Evolutionary conservation across 371 early-diverging fungal species (phyloP), one percentile per base, ranked within the genome.

Genomic region (Sanchytrium tribonematis): DNA sequence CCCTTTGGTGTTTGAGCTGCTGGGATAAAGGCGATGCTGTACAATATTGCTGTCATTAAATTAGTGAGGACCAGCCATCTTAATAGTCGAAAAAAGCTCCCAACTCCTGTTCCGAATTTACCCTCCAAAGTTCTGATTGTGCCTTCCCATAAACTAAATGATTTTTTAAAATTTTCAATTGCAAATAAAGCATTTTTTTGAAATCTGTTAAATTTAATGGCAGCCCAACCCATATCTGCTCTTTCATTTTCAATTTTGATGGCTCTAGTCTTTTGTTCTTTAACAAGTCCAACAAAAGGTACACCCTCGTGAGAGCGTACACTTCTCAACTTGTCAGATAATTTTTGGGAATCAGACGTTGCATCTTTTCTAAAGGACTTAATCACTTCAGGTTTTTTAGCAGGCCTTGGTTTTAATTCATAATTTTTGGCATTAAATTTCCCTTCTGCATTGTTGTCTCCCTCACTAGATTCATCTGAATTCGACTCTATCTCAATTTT

Each of bases 61-160:
- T 72, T 68, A 17, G 68, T 17, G 5, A 69, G 29, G 28, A 66
- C 66, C 22, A 72, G 29, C 68, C 68, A 68, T 29, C 68, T 1
- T 29, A 28, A n/a, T 22, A 72, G 71, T 30, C 1, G 0, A 31
- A 72, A 72, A 31, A 71, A 72, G 28, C 27, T 17, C 5, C n/a
- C 72, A n/a, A 72, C 31, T 1, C 68, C 72, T 12, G 72, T 68
- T 1, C 72, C 72, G 29, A 72, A 72, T 22, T 69, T 67, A 17
- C 66, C 31, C 31, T 72, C 72, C 17, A 72, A 68, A 17, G 17
- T 29, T n/a, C 66, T 29, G 29, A 72, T 66, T 17, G 68, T 17
- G 0, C 17, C 30, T 17, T 48, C 17, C 29, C 71, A 72, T 0
- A 71, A 1, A n/a, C 68, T 17, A 5, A 70, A 48, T 12, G 48